Conservation (phyloP, 2,329 filamentous ascomycete genomes). For the Thermothelomyces thermophilus region DNA sequence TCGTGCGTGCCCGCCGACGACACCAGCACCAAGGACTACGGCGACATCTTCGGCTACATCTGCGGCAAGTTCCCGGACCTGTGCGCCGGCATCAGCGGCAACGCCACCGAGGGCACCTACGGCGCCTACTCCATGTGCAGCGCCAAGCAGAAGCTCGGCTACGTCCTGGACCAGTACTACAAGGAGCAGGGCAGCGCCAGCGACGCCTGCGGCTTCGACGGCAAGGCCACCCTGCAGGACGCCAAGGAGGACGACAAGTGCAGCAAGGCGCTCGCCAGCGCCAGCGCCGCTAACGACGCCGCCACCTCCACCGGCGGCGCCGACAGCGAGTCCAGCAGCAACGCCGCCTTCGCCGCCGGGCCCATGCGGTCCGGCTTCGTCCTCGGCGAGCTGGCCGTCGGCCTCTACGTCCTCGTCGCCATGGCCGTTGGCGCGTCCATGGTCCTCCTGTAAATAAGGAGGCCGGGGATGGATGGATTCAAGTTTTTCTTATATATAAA, state of each 20-base stretch:
- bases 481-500: too few species aligned
- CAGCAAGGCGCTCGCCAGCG: constrained; percentile 52
- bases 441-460: constrained; percentile 50
- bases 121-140: constrained; percentile 75
- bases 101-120: constrained; percentile 62
- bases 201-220: constrained; percentile 64
- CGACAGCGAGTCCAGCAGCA: constrained; percentile 30
- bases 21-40: constrained; percentile 53
- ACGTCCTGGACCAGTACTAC: constrained; percentile 70
- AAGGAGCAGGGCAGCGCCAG: constrained; percentile 44
- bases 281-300: constrained; percentile 50
- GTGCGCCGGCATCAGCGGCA: constrained; percentile 63
- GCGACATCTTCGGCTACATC: constrained; percentile 65
- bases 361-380: constrained; percentile 36
- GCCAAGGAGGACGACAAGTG: constrained; percentile 47
- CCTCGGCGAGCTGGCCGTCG: constrained; percentile 42
- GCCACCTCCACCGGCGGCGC: constrained; percentile 40
- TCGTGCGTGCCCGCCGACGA: constrained; percentile 59
- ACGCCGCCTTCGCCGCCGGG: constrained; percentile 31
- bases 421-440: constrained; percentile 47
- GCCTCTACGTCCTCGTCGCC: constrained; percentile 47
- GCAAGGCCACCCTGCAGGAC: constrained; percentile 51
- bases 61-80: constrained; percentile 52
- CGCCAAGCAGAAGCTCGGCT: constrained; percentile 63
- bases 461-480: too few species aligned